Conservation (phyloP, 106 monocot genomes). For the Dioscorea dumetorum region DNA sequence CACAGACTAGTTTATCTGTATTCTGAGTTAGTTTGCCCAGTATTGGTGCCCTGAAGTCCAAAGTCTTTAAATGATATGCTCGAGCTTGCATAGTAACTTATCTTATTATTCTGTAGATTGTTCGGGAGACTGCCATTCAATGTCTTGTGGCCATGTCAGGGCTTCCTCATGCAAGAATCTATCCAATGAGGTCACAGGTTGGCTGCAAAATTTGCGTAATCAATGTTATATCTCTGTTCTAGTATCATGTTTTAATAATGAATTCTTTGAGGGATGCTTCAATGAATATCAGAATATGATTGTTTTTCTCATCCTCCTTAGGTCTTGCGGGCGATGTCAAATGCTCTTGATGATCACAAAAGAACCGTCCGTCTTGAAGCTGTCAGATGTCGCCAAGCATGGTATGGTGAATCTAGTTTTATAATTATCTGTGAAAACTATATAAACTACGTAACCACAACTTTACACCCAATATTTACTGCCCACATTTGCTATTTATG, state of each 20-base stretch:
- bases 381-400: constrained; percentile 77
- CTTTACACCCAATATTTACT: too few species aligned
- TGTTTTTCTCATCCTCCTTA: constrained; percentile 16
- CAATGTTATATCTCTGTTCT: background rate
- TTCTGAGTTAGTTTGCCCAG: too few species aligned
- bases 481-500: background rate
- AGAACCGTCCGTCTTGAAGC: constrained; percentile 81
- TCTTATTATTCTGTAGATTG: constrained; percentile 38
- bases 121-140: constrained; percentile 86
- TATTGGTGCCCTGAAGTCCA: too few species aligned
- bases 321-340: constrained; percentile 59
- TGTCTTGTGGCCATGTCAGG: constrained; percentile 68
- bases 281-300: background rate
- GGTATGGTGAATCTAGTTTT: constrained; percentile 23
- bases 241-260: background rate
- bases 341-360: constrained; percentile 71
- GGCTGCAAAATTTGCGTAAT: background rate
- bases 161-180: constrained; percentile 81
- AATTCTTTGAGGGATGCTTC: background rate
- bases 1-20: too few species aligned
- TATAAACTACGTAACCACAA: too few species aligned
- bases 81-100: too few species aligned
- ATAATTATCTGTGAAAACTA: background rate
- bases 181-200: constrained; percentile 84
- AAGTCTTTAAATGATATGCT: too few species aligned